Evolutionary conservation across 1,284 basidiomycete species (phyloP), one percentile per base, ranked within the genome.

Genomic region (Naganishia sp.): DNA sequence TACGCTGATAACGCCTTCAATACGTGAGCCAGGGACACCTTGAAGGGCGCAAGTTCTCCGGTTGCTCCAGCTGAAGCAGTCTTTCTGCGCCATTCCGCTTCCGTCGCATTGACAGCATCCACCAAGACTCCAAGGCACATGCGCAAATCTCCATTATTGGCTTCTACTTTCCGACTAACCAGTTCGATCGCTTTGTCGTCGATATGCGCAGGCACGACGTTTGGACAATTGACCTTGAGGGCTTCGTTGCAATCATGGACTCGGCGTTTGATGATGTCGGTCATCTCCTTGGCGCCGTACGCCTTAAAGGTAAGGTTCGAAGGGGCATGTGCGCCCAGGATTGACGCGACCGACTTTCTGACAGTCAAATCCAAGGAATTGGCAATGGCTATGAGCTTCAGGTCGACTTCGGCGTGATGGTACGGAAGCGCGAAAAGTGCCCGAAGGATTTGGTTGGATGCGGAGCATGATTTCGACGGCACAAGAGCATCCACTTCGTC

Each of bases 401-500:
- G 67, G n/a, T 71, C 72, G 3, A 68, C 52, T 21, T 50, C 39
- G 10, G 64, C 11, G n/a, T 71, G 68, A 10, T 68, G 54, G 2
- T 72, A 73, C 0, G 79, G 78, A 6, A 80, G 72, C 10, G 74
- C 71, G 68, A 81, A 79, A 25, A 81, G 71, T 43, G 76, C 75
- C 25, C 72, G 71, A 41, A 80, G 73, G 7, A 77, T 74, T 55
- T 79, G 78, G 50, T 61, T 58, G 53, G 56, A 53, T 25, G 64
- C 52, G n/a, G 32, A 35, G 6, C 32, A 43, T n/a, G 67, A 45
- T 35, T 52, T 66, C 3, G 76, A 75, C 9, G 79, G 76, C 28
- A 81, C 72, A 7, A 81, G 72, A 6, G 77, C 77, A 68, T 81
- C 80, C 41, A 80, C 71, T 69, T 81, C 80, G 68, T 81, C 80